phyloP scores from a whole-genome alignment of 2,329 filamentous ascomycete species.

The Aspergillus sojae region DNA sequence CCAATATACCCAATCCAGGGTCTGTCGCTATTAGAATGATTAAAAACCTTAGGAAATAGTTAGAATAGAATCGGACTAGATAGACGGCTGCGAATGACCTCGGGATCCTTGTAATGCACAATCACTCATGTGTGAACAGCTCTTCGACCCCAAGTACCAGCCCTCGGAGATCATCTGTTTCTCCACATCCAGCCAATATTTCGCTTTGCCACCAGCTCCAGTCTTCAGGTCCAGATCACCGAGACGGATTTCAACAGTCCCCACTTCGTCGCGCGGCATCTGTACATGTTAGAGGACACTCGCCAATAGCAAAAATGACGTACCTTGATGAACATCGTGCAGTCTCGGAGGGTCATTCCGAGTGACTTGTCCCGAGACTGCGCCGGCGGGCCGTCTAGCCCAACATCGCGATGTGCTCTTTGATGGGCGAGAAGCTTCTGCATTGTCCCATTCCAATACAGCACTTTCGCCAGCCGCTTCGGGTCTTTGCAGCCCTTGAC shows the following conservation, averaged over 20 bases:
- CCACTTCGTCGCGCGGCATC: constrained; percentile 38
- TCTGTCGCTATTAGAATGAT: constrained; percentile 3
- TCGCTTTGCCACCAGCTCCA: constrained; percentile 62
- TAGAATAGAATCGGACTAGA: constrained; percentile 11
- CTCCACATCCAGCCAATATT: constrained; percentile 70
- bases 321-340: constrained; percentile 72
- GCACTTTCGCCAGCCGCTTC: constrained; percentile 34
- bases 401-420: constrained; percentile 36
- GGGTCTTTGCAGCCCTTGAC: constrained; percentile 43
- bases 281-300: constrained; percentile 16
- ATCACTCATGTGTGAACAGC: constrained; percentile 30
- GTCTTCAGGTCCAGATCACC: constrained; percentile 81
- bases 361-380: constrained; percentile 57
- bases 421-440: constrained; percentile 40
- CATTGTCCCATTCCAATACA: constrained; percentile 39
- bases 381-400: constrained; percentile 38
- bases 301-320: constrained; percentile 9
- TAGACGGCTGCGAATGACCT: constrained; percentile 19
- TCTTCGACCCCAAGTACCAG: constrained; percentile 62
- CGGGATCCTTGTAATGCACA: constrained; percentile 34
- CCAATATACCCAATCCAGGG: not conserved
- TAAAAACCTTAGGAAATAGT: not conserved
- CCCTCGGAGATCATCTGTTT: constrained; percentile 64
- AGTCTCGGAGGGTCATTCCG: constrained; percentile 81
- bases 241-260: constrained; percentile 55